Conservation (phyloP, 2,329 filamentous ascomycete genomes). For the Penicillium fuscoglaucum region DNA sequence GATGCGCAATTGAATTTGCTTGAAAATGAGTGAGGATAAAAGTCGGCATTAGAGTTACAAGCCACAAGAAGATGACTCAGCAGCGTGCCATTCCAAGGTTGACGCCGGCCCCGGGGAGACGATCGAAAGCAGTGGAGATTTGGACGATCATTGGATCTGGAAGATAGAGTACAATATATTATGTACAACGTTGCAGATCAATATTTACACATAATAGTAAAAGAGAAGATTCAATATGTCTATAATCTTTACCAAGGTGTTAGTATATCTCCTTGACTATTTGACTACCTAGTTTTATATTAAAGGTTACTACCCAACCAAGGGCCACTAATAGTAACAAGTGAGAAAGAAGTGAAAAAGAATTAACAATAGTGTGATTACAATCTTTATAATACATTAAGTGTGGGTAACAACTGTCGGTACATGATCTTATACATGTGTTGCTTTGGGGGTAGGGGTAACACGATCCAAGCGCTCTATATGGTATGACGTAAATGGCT, state of each 20-base stretch:
- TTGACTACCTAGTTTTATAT: neutral
- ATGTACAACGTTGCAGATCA: neutral
- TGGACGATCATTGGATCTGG: neutral
- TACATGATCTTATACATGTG: slow-evolving; percentile 7
- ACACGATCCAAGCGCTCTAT: neutral
- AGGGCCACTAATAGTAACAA: neutral
- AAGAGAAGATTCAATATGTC: too few species aligned
- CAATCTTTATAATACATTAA: neutral
- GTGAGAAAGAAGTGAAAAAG: neutral
- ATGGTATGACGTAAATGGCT: neutral
- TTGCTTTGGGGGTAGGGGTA: neutral
- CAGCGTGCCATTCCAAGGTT: slow-evolving; percentile 4
- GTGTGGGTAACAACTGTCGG: neutral
- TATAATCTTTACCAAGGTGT: neutral
- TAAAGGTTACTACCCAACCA: neutral
- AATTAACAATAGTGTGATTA: too few species aligned
- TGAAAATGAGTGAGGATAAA: slow-evolving; percentile 7
- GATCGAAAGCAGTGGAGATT: slow-evolving; percentile 4
- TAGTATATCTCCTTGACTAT: neutral
- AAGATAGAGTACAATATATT: neutral
- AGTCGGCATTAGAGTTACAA: slow-evolving; percentile 7
- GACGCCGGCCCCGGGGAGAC: neutral
- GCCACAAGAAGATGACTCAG: slow-evolving; percentile 9
- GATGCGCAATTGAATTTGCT: slow-evolving; percentile 5
- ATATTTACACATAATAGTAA: neutral